phyloP scores from a whole-genome alignment of 331 rosid species.

The Rosa hybrid region DNA sequence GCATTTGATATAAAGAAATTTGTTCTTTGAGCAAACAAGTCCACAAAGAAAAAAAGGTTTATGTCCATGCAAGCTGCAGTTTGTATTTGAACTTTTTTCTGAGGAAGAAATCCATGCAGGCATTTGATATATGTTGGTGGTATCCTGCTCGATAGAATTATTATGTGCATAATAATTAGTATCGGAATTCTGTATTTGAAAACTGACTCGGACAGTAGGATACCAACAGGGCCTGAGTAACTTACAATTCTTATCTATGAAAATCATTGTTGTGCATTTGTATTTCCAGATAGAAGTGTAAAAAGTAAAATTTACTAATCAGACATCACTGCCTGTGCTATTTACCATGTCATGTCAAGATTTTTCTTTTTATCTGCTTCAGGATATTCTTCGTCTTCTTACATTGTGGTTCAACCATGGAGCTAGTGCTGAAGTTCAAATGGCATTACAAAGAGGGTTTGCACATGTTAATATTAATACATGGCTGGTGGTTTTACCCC shows the following conservation, averaged over 20 bases:
- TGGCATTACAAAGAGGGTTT: conserved; percentile 84
- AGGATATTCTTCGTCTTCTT: conserved; percentile 98
- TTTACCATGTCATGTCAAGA: background rate
- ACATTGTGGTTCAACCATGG: conserved; percentile 99
- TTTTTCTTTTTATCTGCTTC: conserved; percentile 25
- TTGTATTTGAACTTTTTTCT: background rate
- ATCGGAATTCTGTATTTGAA: background rate
- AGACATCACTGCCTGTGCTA: background rate
- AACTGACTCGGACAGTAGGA: background rate
- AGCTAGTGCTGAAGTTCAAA: conserved; percentile 82
- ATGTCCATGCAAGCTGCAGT: background rate
- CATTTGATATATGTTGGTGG: background rate
- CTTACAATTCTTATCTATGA: background rate
- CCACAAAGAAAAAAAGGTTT: background rate
- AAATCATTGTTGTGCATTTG: conserved; percentile 3
- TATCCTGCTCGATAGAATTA: background rate
- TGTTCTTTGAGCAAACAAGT: background rate
- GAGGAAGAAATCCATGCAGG: background rate
- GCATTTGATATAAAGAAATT: too few relatives aligned
- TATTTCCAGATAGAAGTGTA: background rate
- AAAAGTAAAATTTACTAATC: background rate
- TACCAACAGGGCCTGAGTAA: background rate
- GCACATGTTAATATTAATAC: conserved; percentile 89
- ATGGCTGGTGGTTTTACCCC: conserved; percentile 98
- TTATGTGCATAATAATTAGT: background rate